Evolutionary conservation across 2,329 filamentous ascomycete species (phyloP).

Genomic region (Fusarium gaditjirri): DNA sequence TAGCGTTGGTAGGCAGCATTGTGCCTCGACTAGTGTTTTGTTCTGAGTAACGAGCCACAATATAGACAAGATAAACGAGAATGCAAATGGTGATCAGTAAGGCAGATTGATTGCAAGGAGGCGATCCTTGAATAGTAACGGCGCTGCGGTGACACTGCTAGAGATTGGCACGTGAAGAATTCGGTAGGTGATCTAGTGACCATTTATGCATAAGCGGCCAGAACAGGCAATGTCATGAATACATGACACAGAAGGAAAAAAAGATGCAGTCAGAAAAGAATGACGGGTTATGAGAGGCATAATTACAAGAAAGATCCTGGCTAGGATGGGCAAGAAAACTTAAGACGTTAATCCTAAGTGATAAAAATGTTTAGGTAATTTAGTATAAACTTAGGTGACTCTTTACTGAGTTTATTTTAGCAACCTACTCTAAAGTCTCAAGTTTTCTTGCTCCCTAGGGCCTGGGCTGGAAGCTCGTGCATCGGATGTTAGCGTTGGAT

Average conservation of each 20-base stretch:
- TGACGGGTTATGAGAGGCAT: background rate
- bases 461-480: background rate
- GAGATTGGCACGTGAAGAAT: background rate
- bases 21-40: background rate
- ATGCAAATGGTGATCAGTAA: background rate
- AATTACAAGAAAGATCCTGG: background rate
- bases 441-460: too few species aligned
- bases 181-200: background rate
- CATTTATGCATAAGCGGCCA: background rate
- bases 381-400: too few species aligned
- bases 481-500: background rate
- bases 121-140: background rate
- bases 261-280: background rate
- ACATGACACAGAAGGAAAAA: background rate
- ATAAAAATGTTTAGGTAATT: too few species aligned
- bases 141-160: background rate
- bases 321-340: too few species aligned
- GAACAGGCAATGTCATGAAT: too few species aligned
- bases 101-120: background rate
- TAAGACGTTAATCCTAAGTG: too few species aligned
- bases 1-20: background rate
- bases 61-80: fast-evolving
- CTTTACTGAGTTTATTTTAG: too few species aligned
- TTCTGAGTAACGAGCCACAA: fast-evolving
- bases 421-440: too few species aligned